Evolutionary conservation across 345 rosid species (phyloP), one percentile per base, ranked within the genome.

Genomic region (Hibiscus trionum): DNA sequence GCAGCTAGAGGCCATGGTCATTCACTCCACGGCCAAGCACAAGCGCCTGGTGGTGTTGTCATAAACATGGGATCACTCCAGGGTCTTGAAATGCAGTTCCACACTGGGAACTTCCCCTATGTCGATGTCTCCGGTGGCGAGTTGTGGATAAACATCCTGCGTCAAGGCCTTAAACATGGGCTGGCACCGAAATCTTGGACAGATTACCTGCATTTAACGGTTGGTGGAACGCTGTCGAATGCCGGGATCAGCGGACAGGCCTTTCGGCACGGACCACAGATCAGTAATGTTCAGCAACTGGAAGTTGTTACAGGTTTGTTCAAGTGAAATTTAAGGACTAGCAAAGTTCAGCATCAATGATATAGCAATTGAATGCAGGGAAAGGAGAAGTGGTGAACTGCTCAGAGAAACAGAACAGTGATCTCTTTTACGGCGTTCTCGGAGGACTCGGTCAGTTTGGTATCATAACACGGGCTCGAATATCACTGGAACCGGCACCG

Each of bases 391-490:
- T 90, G 19, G 73, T 94, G 27, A 88, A 82, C 75, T 91, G 97
- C 80, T 88, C 97, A 2, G 81, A 80, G 76, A 75, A 82, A 76
- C 84, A 83, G 82, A 88, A 90, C 75, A 85, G 87, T 29, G 97
- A 94, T 58, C 88, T 94, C 47, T 94, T 91, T 76, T 86, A 82
- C 62, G 82, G 89, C 46, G 96, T 94, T 74, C 88, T 94, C 27
- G 97, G 98, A 66, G 98, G 98, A 46, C 81, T 94, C 27, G 97
- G 98, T 29, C 98, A 91, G 82, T 94, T 94, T 80, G 98, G 97
- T 49, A 86, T 94, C 85, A 90, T 94, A 79, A 88, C 96, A 65
- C 74, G 89, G 66, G 98, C 97, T 29, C 84, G 93, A 77, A 90
- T 94, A 77, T 82, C 91, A 26, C 70, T 91, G 77, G 93, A 88